Base-by-base conservation (phyloP, 192 early-diverging fungal species). In the Dissophora ornata region DNA sequence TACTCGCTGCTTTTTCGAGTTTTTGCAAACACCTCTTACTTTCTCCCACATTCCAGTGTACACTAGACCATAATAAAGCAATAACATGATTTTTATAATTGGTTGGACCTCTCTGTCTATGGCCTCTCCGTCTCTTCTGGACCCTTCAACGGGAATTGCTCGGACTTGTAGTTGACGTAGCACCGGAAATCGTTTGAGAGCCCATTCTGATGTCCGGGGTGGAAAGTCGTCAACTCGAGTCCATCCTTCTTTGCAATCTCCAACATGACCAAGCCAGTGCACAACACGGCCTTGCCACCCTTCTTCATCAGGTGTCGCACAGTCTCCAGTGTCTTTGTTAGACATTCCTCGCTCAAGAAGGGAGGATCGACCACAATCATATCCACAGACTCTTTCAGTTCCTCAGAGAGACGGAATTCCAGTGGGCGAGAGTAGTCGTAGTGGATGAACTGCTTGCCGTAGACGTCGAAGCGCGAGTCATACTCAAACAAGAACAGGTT, bases 141-240 rank as follows among this genome's bases (percentile, higher is more conserved):
- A 33, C 50, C 44, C 22, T 57, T 45, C 11, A 48, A 28, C 15
- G 42, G 54, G 44, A 68, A 68, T 28, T 59, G 59, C 24, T 70
- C 44, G 12, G 68, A 70, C 30, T 54, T 59, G 51, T 91, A 91
- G 53, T 89, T 94, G 12, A 84, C 73, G 67, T 83, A 93, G 79
- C 87, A 92, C 24, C 87, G 71, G 67, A 93, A 94, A 60, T 93
- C 92, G 69, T 94, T 94, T 12, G 91, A 87, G 2, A 94, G 74
- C 10, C 90, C 90, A 46, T 89, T 83, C 46, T 80, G 71, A 56
- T 94, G 93, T 18, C 65, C 78, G 8, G 91, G 91, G 24, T 77
- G 50, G 77, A 93, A 93, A 11, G 26, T 62, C 0, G 91, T 91
- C 48, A 88, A 71, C 18, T 70, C 53, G 29, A 67, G 45, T 1